Evolutionary conservation across 805 yeast genomes (phyloP).

Genomic region (Saturnispora sanitii): DNA sequence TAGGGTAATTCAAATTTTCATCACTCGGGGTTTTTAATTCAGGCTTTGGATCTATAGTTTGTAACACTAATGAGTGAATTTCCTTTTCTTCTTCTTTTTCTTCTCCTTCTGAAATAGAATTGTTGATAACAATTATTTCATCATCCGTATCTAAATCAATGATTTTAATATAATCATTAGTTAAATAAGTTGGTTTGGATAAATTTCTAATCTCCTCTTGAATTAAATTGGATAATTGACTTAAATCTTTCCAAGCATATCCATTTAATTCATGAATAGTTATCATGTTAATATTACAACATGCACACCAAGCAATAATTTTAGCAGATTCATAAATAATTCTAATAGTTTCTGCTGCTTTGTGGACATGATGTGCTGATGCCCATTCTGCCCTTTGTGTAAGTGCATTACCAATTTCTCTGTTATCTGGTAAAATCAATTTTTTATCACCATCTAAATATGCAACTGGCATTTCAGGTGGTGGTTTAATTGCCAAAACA

Average conservation of each 20-base stretch:
- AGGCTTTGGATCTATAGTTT: not conserved
- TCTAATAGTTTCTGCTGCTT: constrained; percentile 34
- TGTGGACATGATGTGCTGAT: constrained; percentile 30
- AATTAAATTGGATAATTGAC: constrained; percentile 19
- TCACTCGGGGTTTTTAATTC: too few species aligned
- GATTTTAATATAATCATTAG: constrained; percentile 18
- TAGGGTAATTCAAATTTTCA: too few species aligned
- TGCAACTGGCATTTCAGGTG: constrained; percentile 36
- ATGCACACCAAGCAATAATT: constrained; percentile 24
- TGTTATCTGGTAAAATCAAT: constrained; percentile 30
- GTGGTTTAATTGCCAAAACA: constrained; percentile 26
- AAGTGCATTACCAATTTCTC: constrained; percentile 26
- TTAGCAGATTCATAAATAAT: constrained; percentile 30
- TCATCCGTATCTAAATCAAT: constrained; percentile 15
- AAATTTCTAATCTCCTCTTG: constrained; percentile 19
- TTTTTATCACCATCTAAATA: constrained; percentile 33
- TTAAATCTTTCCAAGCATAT: constrained; percentile 23
- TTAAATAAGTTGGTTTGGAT: constrained; percentile 12
- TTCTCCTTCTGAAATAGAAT: not conserved
- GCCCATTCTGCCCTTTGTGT: constrained; percentile 31
- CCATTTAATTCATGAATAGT: constrained; percentile 24
- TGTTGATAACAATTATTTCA: not conserved
- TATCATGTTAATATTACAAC: constrained; percentile 18
- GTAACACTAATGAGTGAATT: not conserved
- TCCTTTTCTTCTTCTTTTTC: not conserved